These are phyloP conservation scores for Podospora pseudocomata DNA, from an alignment of 495 filamentous ascomycete genomes.

Conservation along the genomic window DNA sequence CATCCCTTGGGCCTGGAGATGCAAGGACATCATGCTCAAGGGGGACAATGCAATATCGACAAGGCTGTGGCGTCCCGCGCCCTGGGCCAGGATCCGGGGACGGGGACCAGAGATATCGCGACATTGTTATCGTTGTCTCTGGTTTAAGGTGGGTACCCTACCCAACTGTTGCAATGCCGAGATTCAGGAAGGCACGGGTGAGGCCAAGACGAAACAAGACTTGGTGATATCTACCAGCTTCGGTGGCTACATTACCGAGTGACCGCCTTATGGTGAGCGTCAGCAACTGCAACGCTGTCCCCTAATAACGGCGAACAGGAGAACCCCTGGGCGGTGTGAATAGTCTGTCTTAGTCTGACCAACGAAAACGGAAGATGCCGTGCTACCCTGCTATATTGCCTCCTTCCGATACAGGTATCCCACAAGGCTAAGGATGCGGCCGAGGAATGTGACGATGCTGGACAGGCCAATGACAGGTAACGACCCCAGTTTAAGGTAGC, in stretches of 20 bases:
- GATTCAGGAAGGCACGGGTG: too few species aligned
- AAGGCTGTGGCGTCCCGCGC: neutral
- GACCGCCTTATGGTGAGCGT: neutral
- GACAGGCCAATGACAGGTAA: neutral
- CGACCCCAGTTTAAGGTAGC: neutral
- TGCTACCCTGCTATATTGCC: neutral
- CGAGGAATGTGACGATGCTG: neutral
- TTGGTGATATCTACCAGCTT: too few species aligned
- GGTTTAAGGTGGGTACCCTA: too few species aligned
- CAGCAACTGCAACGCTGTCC: neutral
- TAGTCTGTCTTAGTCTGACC: neutral
- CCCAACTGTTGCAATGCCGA: too few species aligned
- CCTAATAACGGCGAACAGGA: neutral
- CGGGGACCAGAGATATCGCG: too few species aligned
- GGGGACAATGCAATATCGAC: neutral
- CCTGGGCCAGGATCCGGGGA: neutral
- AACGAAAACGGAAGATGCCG: neutral
- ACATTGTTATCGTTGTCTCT: too few species aligned
- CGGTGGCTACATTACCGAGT: neutral
- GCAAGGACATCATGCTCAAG: neutral
- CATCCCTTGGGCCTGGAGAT: neutral
- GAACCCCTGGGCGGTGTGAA: neutral
- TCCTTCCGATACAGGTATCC: neutral
- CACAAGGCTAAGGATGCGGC: neutral
- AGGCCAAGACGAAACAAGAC: too few species aligned